Evolutionary conservation across 164 flowering plant species (phyloP), one percentile per base, ranked within the genome.

Genomic region (Magnolia changhungtana): DNA sequence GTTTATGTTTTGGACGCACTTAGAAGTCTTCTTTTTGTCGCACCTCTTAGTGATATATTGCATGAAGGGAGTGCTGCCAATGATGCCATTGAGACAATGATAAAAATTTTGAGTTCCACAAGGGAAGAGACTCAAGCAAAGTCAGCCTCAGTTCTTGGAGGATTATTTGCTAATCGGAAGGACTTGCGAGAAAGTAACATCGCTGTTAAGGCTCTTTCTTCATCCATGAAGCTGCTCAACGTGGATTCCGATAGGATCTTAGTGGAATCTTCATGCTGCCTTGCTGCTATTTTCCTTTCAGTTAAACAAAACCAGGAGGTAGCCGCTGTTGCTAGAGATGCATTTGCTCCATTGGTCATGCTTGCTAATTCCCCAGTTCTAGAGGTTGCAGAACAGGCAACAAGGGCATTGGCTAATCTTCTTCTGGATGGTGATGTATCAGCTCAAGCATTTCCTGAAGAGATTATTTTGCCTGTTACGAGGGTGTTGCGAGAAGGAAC

Each of bases 1-100:
- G 82, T 92, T 72, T 89, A 90, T 84, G 95, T 96, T 77, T 85
- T 96, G 85, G 98, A 96, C 89, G 97, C 98, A 73, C 79, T 96
- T 50, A 89, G 78, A 87, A 94, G 97, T 78, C 83, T 96, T 86
- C 96, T 96, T 75, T 90, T 92, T 66, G 95, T 93, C 82, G 99
- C 87, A 52, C 87, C 96, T 37, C 77, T 93, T 49, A 83, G 66
- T 78, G 99, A 96, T 78, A 85, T 94, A 74, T 67, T 92, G 74
- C 92, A 90, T 75, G 97, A 92, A 80, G 99, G 98, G 14, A 90
- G 92, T 89, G 98, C 99, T 78, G 89, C 98, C 49, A 96, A 91
- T 86, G 98, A 96, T 89, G 97, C 98, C 68, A 82, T 94, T 74
- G 98, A 94, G 83, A 94, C 98, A 16, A 91, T 96, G 90, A 88